Percentiles rank a stretch among this genome's conserved stretches.
Conservation (phyloP, 1,284 basidiomycete genomes). For the Mycocalia duriaeana region DNA sequence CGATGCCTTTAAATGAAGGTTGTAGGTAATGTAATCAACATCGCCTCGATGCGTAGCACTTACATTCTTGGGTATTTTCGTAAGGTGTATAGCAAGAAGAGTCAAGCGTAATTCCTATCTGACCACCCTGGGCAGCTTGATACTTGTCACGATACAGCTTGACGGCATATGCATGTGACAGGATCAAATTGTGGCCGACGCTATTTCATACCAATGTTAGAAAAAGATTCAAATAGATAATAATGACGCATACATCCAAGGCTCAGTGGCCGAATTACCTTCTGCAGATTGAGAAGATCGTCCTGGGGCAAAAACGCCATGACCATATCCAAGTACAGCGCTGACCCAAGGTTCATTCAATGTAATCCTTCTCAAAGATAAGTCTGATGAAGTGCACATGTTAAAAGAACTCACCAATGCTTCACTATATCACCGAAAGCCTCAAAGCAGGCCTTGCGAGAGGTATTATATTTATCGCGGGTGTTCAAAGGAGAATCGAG, state of each 20-base stretch:
- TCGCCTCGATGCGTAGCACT: constrained; percentile 16
- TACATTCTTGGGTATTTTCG: constrained; percentile 61
- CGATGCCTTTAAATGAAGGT: constrained; percentile 39
- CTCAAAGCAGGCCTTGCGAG: constrained; percentile 61
- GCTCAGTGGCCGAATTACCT: constrained; percentile 63
- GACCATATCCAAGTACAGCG: constrained; percentile 63
- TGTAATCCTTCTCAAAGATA: constrained; percentile 45
- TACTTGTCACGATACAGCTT: constrained; percentile 62
- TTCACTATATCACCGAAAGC: constrained; percentile 73
- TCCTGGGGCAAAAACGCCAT: constrained; percentile 65
- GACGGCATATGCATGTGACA: constrained; percentile 64
- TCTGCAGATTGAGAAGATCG: constrained; percentile 57
- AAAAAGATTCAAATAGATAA: constrained; percentile 6
- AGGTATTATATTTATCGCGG: too few relatives aligned
- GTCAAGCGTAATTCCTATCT: constrained; percentile 74
- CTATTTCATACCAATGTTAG: constrained; percentile 25
- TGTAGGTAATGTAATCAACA: not conserved
- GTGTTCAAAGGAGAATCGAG: not conserved
- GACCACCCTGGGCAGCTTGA: constrained; percentile 49
- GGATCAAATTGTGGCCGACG: constrained; percentile 63
- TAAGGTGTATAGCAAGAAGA: constrained; percentile 69
- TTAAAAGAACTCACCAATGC: constrained; percentile 47
- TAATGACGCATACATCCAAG: constrained; percentile 53
- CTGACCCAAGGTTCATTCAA: constrained; percentile 76
- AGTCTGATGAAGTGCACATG: not conserved